Evolutionary conservation across 176 grass and related monocot genomes (phyloP), one percentile per base, ranked within the genome.

Genomic region (Carex littledalei): DNA sequence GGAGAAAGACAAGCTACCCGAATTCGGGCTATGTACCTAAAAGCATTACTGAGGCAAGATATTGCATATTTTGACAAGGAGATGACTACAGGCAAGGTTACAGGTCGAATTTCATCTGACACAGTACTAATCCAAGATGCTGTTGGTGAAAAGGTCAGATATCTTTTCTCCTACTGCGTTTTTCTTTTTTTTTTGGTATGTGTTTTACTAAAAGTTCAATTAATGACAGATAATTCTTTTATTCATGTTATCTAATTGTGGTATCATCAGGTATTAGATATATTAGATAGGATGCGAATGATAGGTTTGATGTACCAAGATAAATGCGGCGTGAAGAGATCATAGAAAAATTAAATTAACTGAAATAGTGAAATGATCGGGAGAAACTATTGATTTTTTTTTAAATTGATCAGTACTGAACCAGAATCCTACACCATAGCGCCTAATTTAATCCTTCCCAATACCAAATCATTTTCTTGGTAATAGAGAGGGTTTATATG

Each of bases 41-140:
- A 93, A 85, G 90, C 94, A 50, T 79, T 96, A 34, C 59, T 96
- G 75, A 88, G 70, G 69, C 94, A 96, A 82, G 94, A 96, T 57
- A 91, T 96, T 86, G 73, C 88, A 63, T 94, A 89, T 58, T 94
- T 94, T 11, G 93, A 94, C 56, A 88, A 92, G 84, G 90, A 94
- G 82, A 92, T 90, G 86, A 90, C 84, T 64, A 85, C 90, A 5
- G 93, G 93, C 0, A 79, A 89, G 50, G 76, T 89, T 73, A 85
- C 90, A 80, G 57, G 85, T 58, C 86, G 85, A 77, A 94, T 94
- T 81, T 92, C 90, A 41, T 88, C 88, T 29, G 93, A 94, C 75
- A 90, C 90, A 3, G 84, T 89, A 80, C 61, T 85, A 29, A 81
- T 94, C 87, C 93, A 94, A 84, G 93, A 92, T 87, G 88, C 92